Percentiles rank a stretch among this genome's conserved stretches.
Evolutionary conservation across 2,329 filamentous ascomycete species (phyloP).

Genomic region (Beauveria varroae): DNA sequence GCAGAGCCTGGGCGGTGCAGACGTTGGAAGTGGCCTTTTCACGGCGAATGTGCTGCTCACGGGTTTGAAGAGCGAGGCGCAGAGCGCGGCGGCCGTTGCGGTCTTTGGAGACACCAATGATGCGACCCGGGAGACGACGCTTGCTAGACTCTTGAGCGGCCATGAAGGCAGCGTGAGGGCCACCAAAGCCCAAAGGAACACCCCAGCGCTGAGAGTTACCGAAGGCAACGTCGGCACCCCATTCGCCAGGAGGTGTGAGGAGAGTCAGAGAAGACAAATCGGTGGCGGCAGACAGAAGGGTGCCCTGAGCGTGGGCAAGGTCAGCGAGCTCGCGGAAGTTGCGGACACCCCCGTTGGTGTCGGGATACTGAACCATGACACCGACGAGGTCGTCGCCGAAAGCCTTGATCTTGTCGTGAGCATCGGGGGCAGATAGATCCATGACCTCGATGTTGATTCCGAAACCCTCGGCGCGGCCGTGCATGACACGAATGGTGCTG

Average conservation of each 20-base stretch:
- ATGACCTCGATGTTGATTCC: constrained; percentile 70
- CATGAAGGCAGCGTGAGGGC: constrained; percentile 96
- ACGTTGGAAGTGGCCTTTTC: constrained; percentile 98
- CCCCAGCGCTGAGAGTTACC: constrained; percentile 88
- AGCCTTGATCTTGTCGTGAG: constrained; percentile 57
- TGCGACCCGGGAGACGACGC: constrained; percentile 84
- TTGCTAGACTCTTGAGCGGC: constrained; percentile 86
- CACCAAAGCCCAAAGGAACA: constrained; percentile 85
- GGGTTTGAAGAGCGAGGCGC: constrained; percentile 71
- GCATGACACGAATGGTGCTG: constrained; percentile 77
- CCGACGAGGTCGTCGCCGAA: constrained; percentile 78
- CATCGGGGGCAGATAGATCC: constrained; percentile 60
- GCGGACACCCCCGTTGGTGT: constrained; percentile 73
- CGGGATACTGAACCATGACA: constrained; percentile 90
- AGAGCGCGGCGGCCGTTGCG: constrained; percentile 74
- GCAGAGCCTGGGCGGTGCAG: constrained; percentile 86
- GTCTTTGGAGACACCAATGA: constrained; percentile 90
- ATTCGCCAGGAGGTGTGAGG: constrained; percentile 84
- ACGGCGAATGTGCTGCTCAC: constrained; percentile 91
- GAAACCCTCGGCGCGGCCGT: constrained; percentile 84
- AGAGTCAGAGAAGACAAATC: constrained; percentile 83
- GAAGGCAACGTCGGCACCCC: constrained; percentile 91
- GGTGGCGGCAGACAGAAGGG: constrained; percentile 78
- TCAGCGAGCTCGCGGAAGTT: constrained; percentile 71
- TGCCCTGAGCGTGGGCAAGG: constrained; percentile 67